phyloP scores from a whole-genome alignment of 768 basidiomycete species.

The Macrolepiota albuminosa region DNA sequence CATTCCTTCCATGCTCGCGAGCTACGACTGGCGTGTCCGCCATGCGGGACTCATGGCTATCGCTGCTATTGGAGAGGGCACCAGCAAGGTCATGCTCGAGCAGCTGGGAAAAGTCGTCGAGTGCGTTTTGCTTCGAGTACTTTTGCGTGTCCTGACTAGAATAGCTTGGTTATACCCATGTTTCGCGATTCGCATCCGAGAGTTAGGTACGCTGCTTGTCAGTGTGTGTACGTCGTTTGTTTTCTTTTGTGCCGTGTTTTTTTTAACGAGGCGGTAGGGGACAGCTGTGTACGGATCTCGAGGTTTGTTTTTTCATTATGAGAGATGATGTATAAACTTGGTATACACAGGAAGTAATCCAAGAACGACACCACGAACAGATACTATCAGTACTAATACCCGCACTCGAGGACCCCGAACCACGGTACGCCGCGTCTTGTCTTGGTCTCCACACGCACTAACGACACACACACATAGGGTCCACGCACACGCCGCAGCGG shows the following conservation, averaged over 20 bases:
- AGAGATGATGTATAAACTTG: no score
- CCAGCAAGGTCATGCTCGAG: conserved; percentile 71
- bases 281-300: conserved; percentile 85
- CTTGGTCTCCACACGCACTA: neutral
- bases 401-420: conserved; percentile 69
- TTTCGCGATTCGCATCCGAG: conserved; percentile 76
- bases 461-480: conserved; percentile 47
- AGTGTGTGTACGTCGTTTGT: conserved; percentile 66
- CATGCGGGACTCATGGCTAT: conserved; percentile 89
- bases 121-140: conserved; percentile 30
- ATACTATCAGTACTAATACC: conserved; percentile 69
- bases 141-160: neutral
- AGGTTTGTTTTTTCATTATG: conserved; percentile 35
- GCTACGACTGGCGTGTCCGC: conserved; percentile 79
- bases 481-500: conserved; percentile 82
- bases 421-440: conserved; percentile 39
- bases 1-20: conserved; percentile 77
- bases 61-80: conserved; percentile 82
- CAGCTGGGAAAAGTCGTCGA: conserved; percentile 79
- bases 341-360: conserved; percentile 65
- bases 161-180: conserved; percentile 58
- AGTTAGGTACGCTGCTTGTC: conserved; percentile 76
- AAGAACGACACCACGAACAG: conserved; percentile 61
- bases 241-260: neutral
- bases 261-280: conserved; percentile 44